Evolutionary conservation across 2,329 filamentous ascomycete genomes (phyloP).

Genomic region (Penicillium sp.): DNA sequence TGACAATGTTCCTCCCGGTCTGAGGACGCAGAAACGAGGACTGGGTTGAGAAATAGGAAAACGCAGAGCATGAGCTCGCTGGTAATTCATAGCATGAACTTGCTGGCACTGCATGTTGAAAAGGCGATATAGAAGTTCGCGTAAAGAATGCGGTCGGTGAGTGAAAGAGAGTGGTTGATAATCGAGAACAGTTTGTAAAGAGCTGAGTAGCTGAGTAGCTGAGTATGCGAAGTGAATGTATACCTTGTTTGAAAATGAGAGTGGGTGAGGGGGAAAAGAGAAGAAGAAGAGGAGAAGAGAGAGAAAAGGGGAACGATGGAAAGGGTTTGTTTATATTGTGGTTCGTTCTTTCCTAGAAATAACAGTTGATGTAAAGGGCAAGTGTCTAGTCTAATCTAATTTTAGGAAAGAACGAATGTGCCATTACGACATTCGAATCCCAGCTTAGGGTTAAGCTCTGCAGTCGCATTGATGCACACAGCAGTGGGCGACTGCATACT

Average conservation of each 20-base stretch:
- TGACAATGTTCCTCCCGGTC: constrained; percentile 38
- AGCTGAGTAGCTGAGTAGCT: not conserved
- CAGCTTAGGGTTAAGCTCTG: constrained; percentile 38
- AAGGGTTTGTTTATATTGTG: not conserved
- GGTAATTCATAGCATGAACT: too few species aligned
- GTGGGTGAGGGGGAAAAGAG: not conserved
- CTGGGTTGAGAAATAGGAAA: constrained; percentile 21
- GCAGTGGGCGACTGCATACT: constrained; percentile 31
- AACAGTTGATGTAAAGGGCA: not conserved
- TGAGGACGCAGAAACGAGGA: constrained; percentile 46
- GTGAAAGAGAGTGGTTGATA: not conserved
- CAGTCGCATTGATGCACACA: constrained; percentile 43
- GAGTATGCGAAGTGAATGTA: not conserved
- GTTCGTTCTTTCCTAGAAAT: not conserved
- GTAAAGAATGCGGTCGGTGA: not conserved
- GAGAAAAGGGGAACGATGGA: not conserved
- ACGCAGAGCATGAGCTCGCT: not conserved
- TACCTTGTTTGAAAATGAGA: not conserved
- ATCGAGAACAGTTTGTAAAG: not conserved
- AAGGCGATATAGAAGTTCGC: not conserved
- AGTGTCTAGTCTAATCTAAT: not conserved
- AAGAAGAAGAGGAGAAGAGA: not conserved
- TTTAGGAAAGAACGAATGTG: constrained; percentile 28
- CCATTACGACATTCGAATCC: constrained; percentile 43
- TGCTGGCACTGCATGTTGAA: constrained; percentile 17